A percentile compares a stretch with the other conserved stretches of the same genome.
Evolutionary conservation across 495 filamentous ascomycete species (phyloP).

Genomic region (Penicillium atrosanguineum): DNA sequence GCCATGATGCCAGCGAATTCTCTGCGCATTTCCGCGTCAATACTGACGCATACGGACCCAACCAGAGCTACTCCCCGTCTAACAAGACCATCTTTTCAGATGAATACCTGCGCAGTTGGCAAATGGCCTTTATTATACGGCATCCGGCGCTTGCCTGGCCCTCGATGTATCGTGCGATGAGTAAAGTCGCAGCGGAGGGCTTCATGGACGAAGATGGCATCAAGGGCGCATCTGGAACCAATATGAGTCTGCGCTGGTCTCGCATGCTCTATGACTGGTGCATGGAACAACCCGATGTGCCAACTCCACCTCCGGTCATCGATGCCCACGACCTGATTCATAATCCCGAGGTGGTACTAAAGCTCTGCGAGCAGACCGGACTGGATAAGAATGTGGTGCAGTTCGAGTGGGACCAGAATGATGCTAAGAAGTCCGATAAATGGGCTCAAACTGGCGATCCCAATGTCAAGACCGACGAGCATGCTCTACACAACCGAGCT

Average conservation of each 20-base stretch:
- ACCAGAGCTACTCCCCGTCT: slow-evolving; percentile 19
- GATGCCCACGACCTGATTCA: slow-evolving; percentile 49
- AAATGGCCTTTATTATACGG: slow-evolving; percentile 41
- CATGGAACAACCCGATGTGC: slow-evolving; percentile 16
- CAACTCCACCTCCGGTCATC: slow-evolving; percentile 32
- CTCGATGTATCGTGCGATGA: slow-evolving; percentile 32
- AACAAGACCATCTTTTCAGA: slow-evolving; percentile 41
- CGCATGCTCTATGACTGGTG: slow-evolving; percentile 38
- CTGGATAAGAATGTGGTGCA: slow-evolving; percentile 30
- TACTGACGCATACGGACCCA: slow-evolving; percentile 10
- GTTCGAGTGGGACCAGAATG: slow-evolving; percentile 38
- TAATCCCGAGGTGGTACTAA: slow-evolving; percentile 27
- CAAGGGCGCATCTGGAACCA: slow-evolving; percentile 11
- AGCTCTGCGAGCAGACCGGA: slow-evolving; percentile 33
- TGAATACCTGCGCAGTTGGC: slow-evolving; percentile 33
- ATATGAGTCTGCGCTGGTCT: slow-evolving; percentile 33
- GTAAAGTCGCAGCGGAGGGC: slow-evolving; percentile 17
- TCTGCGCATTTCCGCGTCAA: slow-evolving; percentile 4
- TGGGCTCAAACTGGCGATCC: not conserved
- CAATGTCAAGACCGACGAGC: not conserved
- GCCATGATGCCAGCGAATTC: not conserved
- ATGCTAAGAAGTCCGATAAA: slow-evolving; percentile 9
- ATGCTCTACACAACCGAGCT: not conserved
- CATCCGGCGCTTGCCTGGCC: slow-evolving; percentile 42
- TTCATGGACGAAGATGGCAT: slow-evolving; percentile 10